Conservation (phyloP, 2,329 filamentous ascomycete genomes). For the Microcera coccophila region DNA sequence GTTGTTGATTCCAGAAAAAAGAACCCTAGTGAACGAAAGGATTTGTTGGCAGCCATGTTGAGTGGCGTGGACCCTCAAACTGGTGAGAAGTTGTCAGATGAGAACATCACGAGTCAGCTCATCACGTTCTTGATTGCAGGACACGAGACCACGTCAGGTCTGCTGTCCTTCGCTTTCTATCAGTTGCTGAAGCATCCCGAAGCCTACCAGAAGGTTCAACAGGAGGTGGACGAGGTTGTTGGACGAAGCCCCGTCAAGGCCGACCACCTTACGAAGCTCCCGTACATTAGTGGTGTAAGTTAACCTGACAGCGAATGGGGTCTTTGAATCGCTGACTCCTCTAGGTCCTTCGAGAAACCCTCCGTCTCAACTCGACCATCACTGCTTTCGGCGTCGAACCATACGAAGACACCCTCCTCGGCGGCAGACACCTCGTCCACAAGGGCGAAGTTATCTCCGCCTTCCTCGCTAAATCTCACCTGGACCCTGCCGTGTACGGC, state of each 20-base stretch:
- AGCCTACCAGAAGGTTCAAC: conserved; percentile 56
- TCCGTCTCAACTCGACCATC: conserved; percentile 60
- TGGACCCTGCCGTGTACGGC: conserved; percentile 62
- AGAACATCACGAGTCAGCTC: conserved; percentile 64
- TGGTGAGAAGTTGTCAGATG: conserved; percentile 59
- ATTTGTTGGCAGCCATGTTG: conserved; percentile 68
- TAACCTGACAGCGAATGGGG: neutral
- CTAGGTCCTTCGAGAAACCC: conserved; percentile 58
- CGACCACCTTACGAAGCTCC: conserved; percentile 60
- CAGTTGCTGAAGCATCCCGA: conserved; percentile 61
- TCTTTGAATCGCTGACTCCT: conserved; percentile 1
- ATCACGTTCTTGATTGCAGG: conserved; percentile 69
- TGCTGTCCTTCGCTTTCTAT: conserved; percentile 63
- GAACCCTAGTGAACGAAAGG: conserved; percentile 55
- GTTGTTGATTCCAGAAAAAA: conserved; percentile 56
- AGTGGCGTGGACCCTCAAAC: conserved; percentile 64
- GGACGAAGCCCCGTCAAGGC: conserved; percentile 54
- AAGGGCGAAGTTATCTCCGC: conserved; percentile 48
- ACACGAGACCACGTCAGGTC: conserved; percentile 67
- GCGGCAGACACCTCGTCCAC: conserved; percentile 58
- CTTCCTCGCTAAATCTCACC: conserved; percentile 53
- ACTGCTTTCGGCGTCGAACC: conserved; percentile 53
- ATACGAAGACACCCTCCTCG: conserved; percentile 50
- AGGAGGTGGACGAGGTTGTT: conserved; percentile 64
- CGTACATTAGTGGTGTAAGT: conserved; percentile 59